Evolutionary conservation across 1,284 basidiomycete genomes (phyloP).

Genomic region (Apiotrichum mycotoxinovorans): DNA sequence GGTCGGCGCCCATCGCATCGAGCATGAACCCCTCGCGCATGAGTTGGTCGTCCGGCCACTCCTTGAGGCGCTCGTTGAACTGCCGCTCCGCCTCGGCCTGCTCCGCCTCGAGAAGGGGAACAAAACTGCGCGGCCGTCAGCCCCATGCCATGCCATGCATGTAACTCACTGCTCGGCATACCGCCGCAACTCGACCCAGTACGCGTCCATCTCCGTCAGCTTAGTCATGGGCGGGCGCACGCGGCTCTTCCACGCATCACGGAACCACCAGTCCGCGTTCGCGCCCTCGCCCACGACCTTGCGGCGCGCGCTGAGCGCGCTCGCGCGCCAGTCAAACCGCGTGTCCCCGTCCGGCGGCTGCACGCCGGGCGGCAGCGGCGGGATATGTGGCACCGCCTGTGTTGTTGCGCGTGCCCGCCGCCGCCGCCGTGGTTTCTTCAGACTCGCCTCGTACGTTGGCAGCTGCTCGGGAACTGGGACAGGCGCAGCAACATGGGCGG

Average conservation of each 20-base stretch:
- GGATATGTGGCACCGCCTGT: background rate
- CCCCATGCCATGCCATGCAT: background rate
- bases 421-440: slow-evolving; percentile 12
- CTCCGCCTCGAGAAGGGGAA: slow-evolving; percentile 62
- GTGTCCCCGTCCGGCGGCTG: slow-evolving; percentile 26
- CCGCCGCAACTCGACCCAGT: slow-evolving; percentile 52
- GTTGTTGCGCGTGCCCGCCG: background rate
- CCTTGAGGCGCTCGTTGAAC: slow-evolving; percentile 60
- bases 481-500: background rate
- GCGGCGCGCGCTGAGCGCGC: slow-evolving; percentile 5
- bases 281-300: slow-evolving; percentile 1
- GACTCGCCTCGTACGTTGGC: slow-evolving; percentile 8
- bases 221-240: slow-evolving; percentile 45
- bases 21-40: slow-evolving; percentile 66
- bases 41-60: slow-evolving; percentile 62
- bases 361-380: slow-evolving; percentile 22
- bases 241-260: slow-evolving; percentile 25
- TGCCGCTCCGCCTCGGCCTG: slow-evolving; percentile 59
- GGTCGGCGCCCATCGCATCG: slow-evolving; percentile 56
- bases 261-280: slow-evolving; percentile 33
- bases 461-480: background rate
- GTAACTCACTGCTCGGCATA: slow-evolving; percentile 33
- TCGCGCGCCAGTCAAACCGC: slow-evolving; percentile 40
- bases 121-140: slow-evolving; percentile 57
- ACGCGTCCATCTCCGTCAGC: slow-evolving; percentile 48